Conservation (phyloP, 495 filamentous ascomycete species). For the Xylona heveae region DNA sequence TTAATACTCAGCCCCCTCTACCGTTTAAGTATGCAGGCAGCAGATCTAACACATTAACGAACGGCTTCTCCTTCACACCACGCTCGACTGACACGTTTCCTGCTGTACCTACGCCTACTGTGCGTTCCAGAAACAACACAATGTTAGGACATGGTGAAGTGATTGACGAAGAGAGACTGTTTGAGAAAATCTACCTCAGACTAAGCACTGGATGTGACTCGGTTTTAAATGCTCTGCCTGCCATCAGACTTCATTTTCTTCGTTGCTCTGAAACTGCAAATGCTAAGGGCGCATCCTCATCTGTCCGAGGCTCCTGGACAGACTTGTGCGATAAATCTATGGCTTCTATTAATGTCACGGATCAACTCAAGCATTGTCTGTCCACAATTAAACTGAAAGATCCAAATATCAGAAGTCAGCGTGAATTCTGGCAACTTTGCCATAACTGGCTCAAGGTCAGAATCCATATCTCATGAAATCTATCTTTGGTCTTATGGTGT, state of each 20-base stretch:
- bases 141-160: slow-evolving; percentile 36
- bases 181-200: slow-evolving; percentile 59
- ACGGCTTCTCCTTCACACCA: slow-evolving; percentile 37
- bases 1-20: slow-evolving; percentile 9
- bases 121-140: slow-evolving; percentile 24
- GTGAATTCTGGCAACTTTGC: slow-evolving; percentile 66
- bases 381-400: slow-evolving; percentile 71
- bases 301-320: slow-evolving; percentile 42
- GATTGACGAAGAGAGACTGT: slow-evolving; percentile 55
- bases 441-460: slow-evolving; percentile 43
- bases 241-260: slow-evolving; percentile 38
- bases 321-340: slow-evolving; percentile 43
- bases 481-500: not conserved
- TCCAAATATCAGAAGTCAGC: slow-evolving; percentile 47
- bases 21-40: no score
- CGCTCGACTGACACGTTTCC: slow-evolving; percentile 63
- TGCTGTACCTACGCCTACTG: slow-evolving; percentile 24
- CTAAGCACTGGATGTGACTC: slow-evolving; percentile 44
- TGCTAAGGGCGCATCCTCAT: slow-evolving; percentile 22
- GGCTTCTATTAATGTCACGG: slow-evolving; percentile 39
- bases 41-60: slow-evolving; percentile 24
- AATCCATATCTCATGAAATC: not conserved
- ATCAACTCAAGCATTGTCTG: slow-evolving; percentile 44
- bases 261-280: slow-evolving; percentile 24
- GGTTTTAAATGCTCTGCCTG: slow-evolving; percentile 42